phyloP scores from a whole-genome alignment of 306 rosid genomes.

The Vigna nakashimae region DNA sequence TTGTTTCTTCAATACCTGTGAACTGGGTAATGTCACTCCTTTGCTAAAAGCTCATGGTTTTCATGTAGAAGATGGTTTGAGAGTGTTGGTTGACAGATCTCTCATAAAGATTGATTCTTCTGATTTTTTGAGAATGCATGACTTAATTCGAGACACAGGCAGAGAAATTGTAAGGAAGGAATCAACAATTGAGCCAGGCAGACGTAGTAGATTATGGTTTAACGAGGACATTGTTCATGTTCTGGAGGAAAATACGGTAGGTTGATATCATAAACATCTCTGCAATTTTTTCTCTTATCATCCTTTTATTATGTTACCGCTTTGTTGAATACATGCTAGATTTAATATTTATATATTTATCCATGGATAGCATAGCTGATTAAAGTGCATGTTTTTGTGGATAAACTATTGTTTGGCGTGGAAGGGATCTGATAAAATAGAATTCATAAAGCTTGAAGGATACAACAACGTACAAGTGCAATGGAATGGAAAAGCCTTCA shows the following conservation, averaged over 20 bases:
- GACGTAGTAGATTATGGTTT: conserved; percentile 10
- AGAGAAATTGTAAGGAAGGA: conserved; percentile 9
- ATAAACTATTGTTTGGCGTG: not conserved
- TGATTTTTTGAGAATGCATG: not conserved
- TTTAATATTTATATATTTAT: too few species aligned
- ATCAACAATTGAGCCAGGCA: not conserved
- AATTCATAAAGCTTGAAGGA: conserved; percentile 23
- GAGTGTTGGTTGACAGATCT: conserved; percentile 2
- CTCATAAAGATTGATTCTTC: not conserved
- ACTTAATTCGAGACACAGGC: not conserved
- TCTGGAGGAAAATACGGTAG: conserved; percentile 8
- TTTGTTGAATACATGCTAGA: not conserved
- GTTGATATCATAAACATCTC: not conserved
- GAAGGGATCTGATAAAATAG: conserved; percentile 24
- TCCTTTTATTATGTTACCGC: not conserved
- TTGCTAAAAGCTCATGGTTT: not conserved
- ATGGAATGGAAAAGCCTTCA: conserved; percentile 39
- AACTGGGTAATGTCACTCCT: not conserved
- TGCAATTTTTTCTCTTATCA: not conserved
- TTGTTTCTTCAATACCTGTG: not conserved
- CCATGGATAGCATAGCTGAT: not conserved
- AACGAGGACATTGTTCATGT: not conserved
- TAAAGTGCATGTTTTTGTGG: not conserved
- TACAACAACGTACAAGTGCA: conserved; percentile 8
- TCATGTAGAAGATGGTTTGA: not conserved